phyloP scores from a whole-genome alignment of 2,329 filamentous ascomycete species.

The Ampelomyces quisqualis region DNA sequence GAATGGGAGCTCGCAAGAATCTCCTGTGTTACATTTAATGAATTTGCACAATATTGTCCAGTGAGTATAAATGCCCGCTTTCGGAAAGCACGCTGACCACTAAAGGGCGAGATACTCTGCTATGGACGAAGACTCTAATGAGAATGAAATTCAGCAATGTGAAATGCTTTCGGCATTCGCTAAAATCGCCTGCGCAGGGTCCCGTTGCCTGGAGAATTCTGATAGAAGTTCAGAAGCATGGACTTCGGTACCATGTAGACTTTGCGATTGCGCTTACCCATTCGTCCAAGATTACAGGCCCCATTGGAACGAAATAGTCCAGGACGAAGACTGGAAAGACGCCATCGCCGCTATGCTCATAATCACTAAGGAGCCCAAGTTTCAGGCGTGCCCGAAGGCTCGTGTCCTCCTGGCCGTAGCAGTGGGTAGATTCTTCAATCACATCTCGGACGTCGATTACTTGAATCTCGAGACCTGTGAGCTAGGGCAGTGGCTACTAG shows the following conservation, averaged over 20 bases:
- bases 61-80: slow-evolving; percentile 18
- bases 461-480: slow-evolving; percentile 67
- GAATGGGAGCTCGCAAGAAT: slow-evolving; percentile 26
- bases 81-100: neutral
- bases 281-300: slow-evolving; percentile 3
- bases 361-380: slow-evolving; percentile 32
- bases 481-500: slow-evolving; percentile 77
- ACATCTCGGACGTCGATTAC: slow-evolving; percentile 61
- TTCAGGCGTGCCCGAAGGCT: slow-evolving; percentile 32
- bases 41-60: slow-evolving; percentile 27
- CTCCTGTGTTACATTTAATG: slow-evolving; percentile 22
- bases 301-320: slow-evolving; percentile 28
- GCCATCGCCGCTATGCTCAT: slow-evolving; percentile 31
- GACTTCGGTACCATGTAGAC: slow-evolving; percentile 18
- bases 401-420: slow-evolving; percentile 38
- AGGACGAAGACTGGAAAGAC: slow-evolving; percentile 37
- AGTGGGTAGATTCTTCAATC: slow-evolving; percentile 67
- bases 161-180: slow-evolving; percentile 32
- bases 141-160: slow-evolving; percentile 21
- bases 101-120: slow-evolving; percentile 29
- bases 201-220: slow-evolving; percentile 20
- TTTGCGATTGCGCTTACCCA: slow-evolving; percentile 26
- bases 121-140: slow-evolving; percentile 15
- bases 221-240: slow-evolving; percentile 9
- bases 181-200: slow-evolving; percentile 39